Conservation (phyloP, 331 rosid species). For the Pyrus hybrid region DNA sequence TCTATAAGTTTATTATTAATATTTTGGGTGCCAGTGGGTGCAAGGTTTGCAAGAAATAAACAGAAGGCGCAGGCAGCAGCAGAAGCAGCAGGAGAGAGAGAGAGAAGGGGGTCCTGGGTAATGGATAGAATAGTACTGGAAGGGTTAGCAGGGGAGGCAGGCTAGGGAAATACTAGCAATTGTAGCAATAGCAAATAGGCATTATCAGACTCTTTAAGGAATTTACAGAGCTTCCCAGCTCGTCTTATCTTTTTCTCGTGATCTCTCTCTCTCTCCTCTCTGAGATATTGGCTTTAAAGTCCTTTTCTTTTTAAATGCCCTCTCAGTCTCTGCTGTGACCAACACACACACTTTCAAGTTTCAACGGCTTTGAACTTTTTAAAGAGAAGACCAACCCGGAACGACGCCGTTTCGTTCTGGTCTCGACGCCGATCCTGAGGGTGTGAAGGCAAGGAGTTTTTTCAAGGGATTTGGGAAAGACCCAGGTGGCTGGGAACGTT, state of each 20-base stretch:
- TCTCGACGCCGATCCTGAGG: background rate
- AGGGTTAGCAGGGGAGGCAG: background rate
- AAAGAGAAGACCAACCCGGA: background rate
- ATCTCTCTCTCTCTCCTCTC: slow-evolving; percentile 11
- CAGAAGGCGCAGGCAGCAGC: background rate
- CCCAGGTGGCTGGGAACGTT: background rate
- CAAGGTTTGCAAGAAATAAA: background rate
- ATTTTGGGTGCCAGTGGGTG: background rate
- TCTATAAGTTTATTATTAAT: too few relatives aligned
- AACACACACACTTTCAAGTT: background rate
- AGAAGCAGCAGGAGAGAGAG: background rate
- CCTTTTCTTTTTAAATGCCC: background rate
- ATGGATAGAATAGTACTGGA: background rate
- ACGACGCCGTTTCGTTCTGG: too few relatives aligned
- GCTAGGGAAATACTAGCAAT: background rate
- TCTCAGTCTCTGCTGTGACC: background rate
- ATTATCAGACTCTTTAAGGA: slow-evolving; percentile 72
- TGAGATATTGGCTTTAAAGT: background rate
- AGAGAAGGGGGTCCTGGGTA: background rate
- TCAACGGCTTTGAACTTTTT: background rate
- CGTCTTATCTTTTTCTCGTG: slow-evolving; percentile 56
- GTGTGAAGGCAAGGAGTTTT: background rate
- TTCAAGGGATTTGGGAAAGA: background rate
- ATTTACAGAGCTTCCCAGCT: slow-evolving; percentile 54
- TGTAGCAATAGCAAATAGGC: slow-evolving; percentile 31